These are phyloP conservation scores for Cordyceps farinosa DNA, from an alignment of 2,329 filamentous ascomycete species.

Conservation along the genomic window DNA sequence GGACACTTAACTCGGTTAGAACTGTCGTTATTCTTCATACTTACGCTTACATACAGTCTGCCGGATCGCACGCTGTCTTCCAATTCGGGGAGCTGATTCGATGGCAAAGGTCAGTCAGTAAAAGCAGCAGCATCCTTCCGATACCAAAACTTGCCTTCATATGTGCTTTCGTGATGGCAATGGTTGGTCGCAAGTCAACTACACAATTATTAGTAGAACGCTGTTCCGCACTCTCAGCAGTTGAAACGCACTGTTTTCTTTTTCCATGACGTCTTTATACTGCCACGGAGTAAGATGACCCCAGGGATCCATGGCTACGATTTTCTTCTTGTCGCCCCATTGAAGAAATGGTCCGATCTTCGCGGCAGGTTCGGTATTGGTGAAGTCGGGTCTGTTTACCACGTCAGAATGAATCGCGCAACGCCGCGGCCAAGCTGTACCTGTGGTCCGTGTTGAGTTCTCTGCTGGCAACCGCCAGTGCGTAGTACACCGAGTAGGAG, in stretches of 20 bases:
- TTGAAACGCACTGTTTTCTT: slow-evolving; percentile 57
- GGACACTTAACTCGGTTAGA: slow-evolving; percentile 37
- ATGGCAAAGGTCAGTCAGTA: background rate
- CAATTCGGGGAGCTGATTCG: slow-evolving; percentile 71
- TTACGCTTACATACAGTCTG: slow-evolving; percentile 53
- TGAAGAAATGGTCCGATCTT: slow-evolving; percentile 84
- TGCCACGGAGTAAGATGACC: slow-evolving; percentile 84
- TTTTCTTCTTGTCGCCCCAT: slow-evolving; percentile 89
- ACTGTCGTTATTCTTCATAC: slow-evolving; percentile 17
- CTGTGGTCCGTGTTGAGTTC: slow-evolving; percentile 79
- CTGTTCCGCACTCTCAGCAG: background rate
- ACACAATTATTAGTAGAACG: slow-evolving; percentile 17
- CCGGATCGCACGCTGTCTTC: slow-evolving; percentile 81
- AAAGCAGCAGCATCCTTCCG: background rate
- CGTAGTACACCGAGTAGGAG: slow-evolving; percentile 94
- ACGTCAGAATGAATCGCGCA: background rate
- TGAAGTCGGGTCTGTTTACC: slow-evolving; percentile 52
- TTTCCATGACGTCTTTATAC: slow-evolving; percentile 73
- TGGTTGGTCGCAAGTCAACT: slow-evolving; percentile 85
- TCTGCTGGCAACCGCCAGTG: slow-evolving; percentile 85
- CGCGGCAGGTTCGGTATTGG: slow-evolving; percentile 84
- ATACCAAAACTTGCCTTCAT: slow-evolving; percentile 60
- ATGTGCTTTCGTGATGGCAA: slow-evolving; percentile 86
- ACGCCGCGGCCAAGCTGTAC: slow-evolving; percentile 31
- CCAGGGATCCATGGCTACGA: slow-evolving; percentile 94